Conservation (phyloP, 164 flowering plant species). For the Magnolia officinalis region DNA sequence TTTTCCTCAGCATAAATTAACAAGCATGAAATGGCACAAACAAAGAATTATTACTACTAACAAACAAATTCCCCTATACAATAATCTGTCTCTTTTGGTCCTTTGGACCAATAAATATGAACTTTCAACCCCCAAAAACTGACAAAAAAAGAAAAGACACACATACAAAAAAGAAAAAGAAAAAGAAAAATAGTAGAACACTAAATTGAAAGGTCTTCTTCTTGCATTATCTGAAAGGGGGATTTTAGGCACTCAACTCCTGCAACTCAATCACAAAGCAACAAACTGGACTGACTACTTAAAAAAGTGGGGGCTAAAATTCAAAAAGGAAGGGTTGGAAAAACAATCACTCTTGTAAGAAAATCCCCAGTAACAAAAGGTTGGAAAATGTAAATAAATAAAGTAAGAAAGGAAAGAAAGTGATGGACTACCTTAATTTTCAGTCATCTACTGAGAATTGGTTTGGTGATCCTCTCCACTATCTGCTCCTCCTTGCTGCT, state of each 20-base stretch:
- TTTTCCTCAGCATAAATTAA: not conserved
- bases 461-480: constrained; percentile 60
- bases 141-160: not conserved
- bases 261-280: constrained; percentile 13
- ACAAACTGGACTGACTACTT: constrained; percentile 3
- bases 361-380: not conserved
- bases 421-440: not conserved
- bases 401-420: not conserved
- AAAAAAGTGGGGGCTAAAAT: not conserved
- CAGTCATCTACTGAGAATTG: constrained; percentile 38
- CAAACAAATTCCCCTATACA: constrained; percentile 24
- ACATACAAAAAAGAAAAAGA: not conserved
- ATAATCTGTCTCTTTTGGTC: constrained; percentile 7
- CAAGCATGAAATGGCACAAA: constrained; percentile 10
- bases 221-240: constrained; percentile 9
- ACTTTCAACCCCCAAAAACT: not conserved
- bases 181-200: not conserved
- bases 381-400: not conserved
- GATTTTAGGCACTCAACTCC: constrained; percentile 1
- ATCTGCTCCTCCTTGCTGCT: constrained; percentile 34
- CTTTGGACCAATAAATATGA: constrained; percentile 21
- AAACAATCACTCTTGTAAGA: not conserved
- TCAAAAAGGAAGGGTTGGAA: not conserved
- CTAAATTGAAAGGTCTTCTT: not conserved
- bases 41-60: constrained; percentile 22